Evolutionary conservation across 495 filamentous ascomycete genomes (phyloP), one percentile per base, ranked within the genome.

Genomic region (Opeltia flavorubescens): DNA sequence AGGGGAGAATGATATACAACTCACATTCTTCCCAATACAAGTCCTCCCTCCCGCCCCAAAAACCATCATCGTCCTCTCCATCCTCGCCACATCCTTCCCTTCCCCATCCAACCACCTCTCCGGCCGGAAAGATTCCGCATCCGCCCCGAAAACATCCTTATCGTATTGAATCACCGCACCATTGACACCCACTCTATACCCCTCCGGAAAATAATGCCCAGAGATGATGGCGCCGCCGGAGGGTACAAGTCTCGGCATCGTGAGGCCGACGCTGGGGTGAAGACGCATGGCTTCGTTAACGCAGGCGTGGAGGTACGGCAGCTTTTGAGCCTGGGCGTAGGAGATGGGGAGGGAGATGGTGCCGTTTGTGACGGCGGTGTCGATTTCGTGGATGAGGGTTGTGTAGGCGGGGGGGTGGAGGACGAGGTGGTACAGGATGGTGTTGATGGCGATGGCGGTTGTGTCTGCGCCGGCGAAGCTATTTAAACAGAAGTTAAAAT

Each of bases 21-120:
- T 77, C 47, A 88, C 78, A 53, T 88, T 87, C 65, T 74, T 72
- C 3, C 81, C 81, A 46, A 84, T 80, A 58, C 81, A 86, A 3
- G 75, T 71, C 29, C 81, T 61, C 4, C 65, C 65, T n/a, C 81
- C 81, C 1, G 72, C 77, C 9, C 81, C 79, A 63, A 82, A 86
- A 20, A 61, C 65, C 13, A 76, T 59, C 51, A 73, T 53, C 49
- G 55, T 44, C 41, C 26, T 60, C 52, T 24, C 52, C 55, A 55
- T 56, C 62, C 44, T 62, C 61, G 20, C 50, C 40, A n/a, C n/a
- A n/a, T n/a, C n/a, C n/a, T n/a, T n/a, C n/a, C 7, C 55, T 8
- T 56, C 50, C 13, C 60, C 65, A 20, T 68, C 63, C 15, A 78
- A 51, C 79, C 77, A 83, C 31, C 79, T 58, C 13, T 74, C 66